A percentile compares a stretch with the other conserved stretches of the same genome.
phyloP scores from a whole-genome alignment of 2,329 filamentous ascomycete genomes.

The Dothidotthia symphoricarpi region DNA sequence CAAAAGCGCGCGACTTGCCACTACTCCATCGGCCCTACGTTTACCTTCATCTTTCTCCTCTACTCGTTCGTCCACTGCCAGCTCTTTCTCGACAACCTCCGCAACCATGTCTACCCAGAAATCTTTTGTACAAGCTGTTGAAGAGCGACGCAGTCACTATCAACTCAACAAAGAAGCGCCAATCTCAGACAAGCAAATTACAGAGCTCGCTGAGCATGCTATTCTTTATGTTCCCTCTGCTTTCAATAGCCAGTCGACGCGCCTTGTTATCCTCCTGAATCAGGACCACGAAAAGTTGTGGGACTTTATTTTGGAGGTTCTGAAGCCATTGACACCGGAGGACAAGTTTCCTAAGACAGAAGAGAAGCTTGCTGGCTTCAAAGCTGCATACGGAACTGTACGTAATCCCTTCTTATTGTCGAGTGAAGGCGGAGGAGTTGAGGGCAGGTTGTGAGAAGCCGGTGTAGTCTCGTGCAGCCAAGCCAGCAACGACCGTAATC shows the following conservation, averaged over 20 bases:
- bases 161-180: constrained; percentile 63
- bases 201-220: constrained; percentile 59
- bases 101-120: constrained; percentile 41
- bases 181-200: constrained; percentile 58
- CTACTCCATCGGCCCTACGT: constrained; percentile 3
- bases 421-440: not conserved
- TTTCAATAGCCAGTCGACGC: constrained; percentile 87
- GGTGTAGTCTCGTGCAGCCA: too few relatives aligned
- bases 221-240: constrained; percentile 71
- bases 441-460: too few relatives aligned
- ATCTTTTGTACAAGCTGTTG: constrained; percentile 62
- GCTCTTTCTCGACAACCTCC: constrained; percentile 20
- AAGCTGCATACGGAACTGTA: constrained; percentile 72
- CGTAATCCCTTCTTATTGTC: constrained; percentile 29
- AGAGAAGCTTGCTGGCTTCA: constrained; percentile 59
- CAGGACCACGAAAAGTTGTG: constrained; percentile 85
- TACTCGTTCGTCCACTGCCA: constrained; percentile 8
- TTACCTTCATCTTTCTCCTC: constrained; percentile 8
- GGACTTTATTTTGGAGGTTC: constrained; percentile 65
- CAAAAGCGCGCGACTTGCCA: constrained; percentile 15
- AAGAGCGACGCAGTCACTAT: constrained; percentile 69
- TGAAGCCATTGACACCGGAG: constrained; percentile 67
- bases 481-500: not conserved
- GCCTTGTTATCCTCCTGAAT: constrained; percentile 74
- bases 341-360: constrained; percentile 60